Conservation (phyloP, 1,284 basidiomycete genomes). For the Mycena citricolor region DNA sequence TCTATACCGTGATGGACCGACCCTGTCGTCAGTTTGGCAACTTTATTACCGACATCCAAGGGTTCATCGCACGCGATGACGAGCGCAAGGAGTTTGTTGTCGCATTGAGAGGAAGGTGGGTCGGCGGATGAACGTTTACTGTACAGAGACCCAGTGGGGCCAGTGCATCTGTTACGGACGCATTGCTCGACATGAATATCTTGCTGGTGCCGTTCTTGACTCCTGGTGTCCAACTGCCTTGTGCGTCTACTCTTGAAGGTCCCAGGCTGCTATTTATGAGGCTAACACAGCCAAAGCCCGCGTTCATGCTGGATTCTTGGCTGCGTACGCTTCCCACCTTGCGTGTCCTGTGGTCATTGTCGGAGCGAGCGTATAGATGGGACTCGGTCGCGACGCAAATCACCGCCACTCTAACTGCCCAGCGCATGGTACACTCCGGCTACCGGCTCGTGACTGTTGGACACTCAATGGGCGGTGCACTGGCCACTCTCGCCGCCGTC, state of each 20-base stretch:
- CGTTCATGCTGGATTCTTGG: constrained; percentile 48
- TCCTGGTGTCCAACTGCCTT: constrained; percentile 36
- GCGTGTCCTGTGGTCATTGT: neutral
- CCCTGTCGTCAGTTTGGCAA: constrained; percentile 38
- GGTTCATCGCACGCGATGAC: constrained; percentile 48
- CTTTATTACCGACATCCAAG: constrained; percentile 42
- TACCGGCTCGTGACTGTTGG: constrained; percentile 46
- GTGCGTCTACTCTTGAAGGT: constrained; percentile 25
- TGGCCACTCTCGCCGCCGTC: constrained; percentile 46
- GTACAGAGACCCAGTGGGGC: constrained; percentile 6
- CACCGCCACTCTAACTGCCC: constrained; percentile 26
- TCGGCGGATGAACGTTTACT: constrained; percentile 1
- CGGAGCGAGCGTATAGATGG: constrained; percentile 35
- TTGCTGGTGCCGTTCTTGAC: constrained; percentile 33
- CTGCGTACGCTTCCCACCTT: constrained; percentile 34
- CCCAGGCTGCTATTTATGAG: neutral
- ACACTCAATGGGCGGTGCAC: constrained; percentile 50
- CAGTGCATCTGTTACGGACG: constrained; percentile 24
- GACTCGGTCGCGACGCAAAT: constrained; percentile 39
- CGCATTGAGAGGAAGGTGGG: constrained; percentile 49
- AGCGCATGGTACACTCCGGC: constrained; percentile 31
- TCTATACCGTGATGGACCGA: neutral
- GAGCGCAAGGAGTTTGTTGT: constrained; percentile 45
- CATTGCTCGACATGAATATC: constrained; percentile 25
- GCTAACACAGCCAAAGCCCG: constrained; percentile 34